Percentiles rank a stretch among this genome's conserved stretches.
Evolutionary conservation across 768 basidiomycete species (phyloP).

Genomic region (Candolleomyces eurysporus): DNA sequence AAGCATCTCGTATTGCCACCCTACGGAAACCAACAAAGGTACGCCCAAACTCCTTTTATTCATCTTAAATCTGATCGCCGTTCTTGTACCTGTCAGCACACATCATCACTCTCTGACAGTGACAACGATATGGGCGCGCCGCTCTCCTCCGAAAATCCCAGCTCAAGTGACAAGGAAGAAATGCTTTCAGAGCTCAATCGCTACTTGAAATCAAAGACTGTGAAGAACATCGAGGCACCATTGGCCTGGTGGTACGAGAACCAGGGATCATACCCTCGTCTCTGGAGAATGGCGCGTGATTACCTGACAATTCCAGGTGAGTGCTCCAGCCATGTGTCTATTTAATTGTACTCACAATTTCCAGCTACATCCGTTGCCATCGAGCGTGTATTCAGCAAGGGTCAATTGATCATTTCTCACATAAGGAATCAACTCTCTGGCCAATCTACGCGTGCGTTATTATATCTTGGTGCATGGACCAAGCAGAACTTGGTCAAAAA

Average conservation of each 20-base stretch:
- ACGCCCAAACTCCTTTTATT: too few relatives aligned
- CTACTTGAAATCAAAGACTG: too few relatives aligned
- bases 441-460: slow-evolving; percentile 20
- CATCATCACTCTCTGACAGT: too few relatives aligned
- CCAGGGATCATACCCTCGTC: background rate
- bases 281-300: background rate
- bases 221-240: too few relatives aligned
- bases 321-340: background rate
- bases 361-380: slow-evolving; percentile 28
- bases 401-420: slow-evolving; percentile 23
- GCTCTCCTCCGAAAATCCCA: too few relatives aligned
- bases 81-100: too few relatives aligned
- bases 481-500: slow-evolving; percentile 22
- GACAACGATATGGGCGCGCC: too few relatives aligned
- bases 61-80: too few relatives aligned
- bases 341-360: background rate
- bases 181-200: too few relatives aligned
- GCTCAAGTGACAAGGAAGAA: too few relatives aligned
- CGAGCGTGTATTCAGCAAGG: slow-evolving; percentile 24
- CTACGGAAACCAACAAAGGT: too few relatives aligned
- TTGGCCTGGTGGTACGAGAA: background rate
- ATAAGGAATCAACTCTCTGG: slow-evolving; percentile 20
- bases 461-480: slow-evolving; percentile 36
- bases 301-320: background rate
- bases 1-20: too few relatives aligned